A percentile compares a stretch with the other conserved stretches of the same genome.
Conservation (phyloP, 2,329 filamentous ascomycete species). For the Plenodomus tracheiphilus region DNA sequence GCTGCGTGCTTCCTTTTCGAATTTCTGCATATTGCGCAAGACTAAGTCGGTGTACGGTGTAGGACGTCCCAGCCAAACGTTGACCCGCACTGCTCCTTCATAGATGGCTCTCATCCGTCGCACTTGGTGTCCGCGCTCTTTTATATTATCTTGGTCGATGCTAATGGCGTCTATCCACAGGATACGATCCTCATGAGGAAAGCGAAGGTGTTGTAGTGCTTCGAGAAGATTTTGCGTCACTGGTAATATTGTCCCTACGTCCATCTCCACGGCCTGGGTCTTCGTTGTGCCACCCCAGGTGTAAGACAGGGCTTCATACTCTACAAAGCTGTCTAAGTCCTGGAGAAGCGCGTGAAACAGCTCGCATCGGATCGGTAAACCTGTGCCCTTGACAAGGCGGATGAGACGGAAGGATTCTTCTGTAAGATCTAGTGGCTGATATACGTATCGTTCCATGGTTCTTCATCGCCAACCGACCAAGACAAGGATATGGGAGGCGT, state of each 20-base stretch:
- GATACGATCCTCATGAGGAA: conserved; percentile 6
- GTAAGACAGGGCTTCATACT: conserved; percentile 25
- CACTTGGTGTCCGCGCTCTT: conserved; percentile 30
- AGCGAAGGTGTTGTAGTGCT: conserved; percentile 15
- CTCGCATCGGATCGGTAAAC: no score
- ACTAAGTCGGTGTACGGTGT: conserved; percentile 8
- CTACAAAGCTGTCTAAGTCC: no score
- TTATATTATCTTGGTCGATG: conserved; percentile 27
- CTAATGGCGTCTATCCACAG: conserved; percentile 34
- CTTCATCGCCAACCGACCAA: no score
- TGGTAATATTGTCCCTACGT: neutral
- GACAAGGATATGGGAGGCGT: no score
- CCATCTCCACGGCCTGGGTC: conserved; percentile 1
- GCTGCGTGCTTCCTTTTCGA: no score
- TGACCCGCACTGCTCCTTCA: conserved; percentile 20
- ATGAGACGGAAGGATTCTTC: no score
- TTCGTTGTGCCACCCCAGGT: conserved; percentile 19
- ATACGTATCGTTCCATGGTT: no score
- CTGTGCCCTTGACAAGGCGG: no score
- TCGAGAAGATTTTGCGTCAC: conserved; percentile 9
- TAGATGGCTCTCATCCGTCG: conserved; percentile 32
- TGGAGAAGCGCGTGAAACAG: no score
- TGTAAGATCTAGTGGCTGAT: no score
- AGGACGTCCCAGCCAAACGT: conserved; percentile 32
- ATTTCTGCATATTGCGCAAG: conserved; percentile 6